Base-by-base conservation (phyloP, 164 flowering plant species). In the Sextonia rubra region DNA sequence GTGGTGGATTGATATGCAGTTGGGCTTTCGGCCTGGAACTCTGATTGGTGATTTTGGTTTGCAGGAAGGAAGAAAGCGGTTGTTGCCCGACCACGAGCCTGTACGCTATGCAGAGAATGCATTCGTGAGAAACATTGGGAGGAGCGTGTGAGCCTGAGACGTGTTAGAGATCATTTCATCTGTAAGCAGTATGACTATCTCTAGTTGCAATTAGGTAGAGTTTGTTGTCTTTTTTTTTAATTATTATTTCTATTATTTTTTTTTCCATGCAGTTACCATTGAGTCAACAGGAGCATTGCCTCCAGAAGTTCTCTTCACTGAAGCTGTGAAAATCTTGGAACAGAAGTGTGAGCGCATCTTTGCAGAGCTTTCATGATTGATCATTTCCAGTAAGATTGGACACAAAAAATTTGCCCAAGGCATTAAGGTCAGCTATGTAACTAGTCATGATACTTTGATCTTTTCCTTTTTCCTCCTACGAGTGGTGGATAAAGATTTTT, bases 301-400 rank as follows among this genome's bases (percentile, higher is more conserved):
- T 76, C 98, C 98, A 44, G 93, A 90, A 71, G 87, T 77, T 49
- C 77, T 95, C n/a, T 91, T 91, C 77, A 93, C 90, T 8, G 98
- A 95, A 83, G 98, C 99, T 47, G 90, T 93, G 82, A 91, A 93
- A 89, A 87, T 93, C 69, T 82, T 95, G 82, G 97, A 95, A 83
- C 90, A 88, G 64, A 95, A 95, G 74, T 95, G 99, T 63, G 92
- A 88, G 68, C 82, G 90, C 14, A 87, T 93, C 47, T 83, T 92
- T 24, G 70, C 88, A 4, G 94, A 89, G 71, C 94, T 94, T 69
- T 90, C 93, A 26, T 94, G 83, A 90, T 65, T 17, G 20, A 2
- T 30, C 3, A 26, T 18, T 22, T 56, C 11, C 12, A 5, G 32
- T 2, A 8, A 12, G 55, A 58, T 32, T 3, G 23, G 12, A 27